phyloP scores from a whole-genome alignment of 305 asterid genomes.

The Rubia peregrina region DNA sequence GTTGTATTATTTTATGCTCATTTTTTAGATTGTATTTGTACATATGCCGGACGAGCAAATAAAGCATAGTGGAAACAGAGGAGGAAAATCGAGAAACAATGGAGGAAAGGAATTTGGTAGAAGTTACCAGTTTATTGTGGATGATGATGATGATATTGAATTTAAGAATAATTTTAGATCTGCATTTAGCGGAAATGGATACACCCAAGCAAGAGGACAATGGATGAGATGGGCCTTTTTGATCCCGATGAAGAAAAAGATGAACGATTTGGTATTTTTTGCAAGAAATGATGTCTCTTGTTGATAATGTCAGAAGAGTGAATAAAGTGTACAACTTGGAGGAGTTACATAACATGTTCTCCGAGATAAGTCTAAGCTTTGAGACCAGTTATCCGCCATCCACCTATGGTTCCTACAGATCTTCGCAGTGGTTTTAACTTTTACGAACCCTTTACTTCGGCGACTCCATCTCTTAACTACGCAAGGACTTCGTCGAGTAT shows the following conservation, averaged over 20 bases:
- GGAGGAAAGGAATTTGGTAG: slow-evolving; percentile 28
- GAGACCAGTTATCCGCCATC: slow-evolving; percentile 18
- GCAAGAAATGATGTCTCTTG: slow-evolving; percentile 62
- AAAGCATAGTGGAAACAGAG: slow-evolving; percentile 32
- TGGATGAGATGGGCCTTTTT: slow-evolving; percentile 74
- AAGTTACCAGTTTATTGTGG: slow-evolving; percentile 51
- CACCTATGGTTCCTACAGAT: slow-evolving; percentile 2
- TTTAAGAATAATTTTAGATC: slow-evolving; percentile 49
- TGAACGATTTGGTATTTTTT: slow-evolving; percentile 41
- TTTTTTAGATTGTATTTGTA: no score
- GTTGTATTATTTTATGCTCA: no score
- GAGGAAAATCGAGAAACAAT: slow-evolving; percentile 41
- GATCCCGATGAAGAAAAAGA: slow-evolving; percentile 45
- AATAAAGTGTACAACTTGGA: slow-evolving; percentile 42
- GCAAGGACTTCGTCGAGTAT: slow-evolving; percentile 4
- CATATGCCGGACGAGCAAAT: slow-evolving; percentile 14
- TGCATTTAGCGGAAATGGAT: slow-evolving; percentile 43
- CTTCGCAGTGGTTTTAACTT: slow-evolving; percentile 27
- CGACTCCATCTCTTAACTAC: slow-evolving; percentile 5
- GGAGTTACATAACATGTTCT: slow-evolving; percentile 64
- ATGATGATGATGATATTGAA: slow-evolving; percentile 41
- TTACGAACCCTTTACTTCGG: slow-evolving; percentile 9
- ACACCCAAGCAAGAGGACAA: slow-evolving; percentile 46
- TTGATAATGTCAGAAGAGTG: slow-evolving; percentile 55
- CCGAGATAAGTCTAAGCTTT: slow-evolving; percentile 66